Base-by-base conservation (phyloP, 2,329 filamentous ascomycete genomes). In the Grosmannia serpens region DNA sequence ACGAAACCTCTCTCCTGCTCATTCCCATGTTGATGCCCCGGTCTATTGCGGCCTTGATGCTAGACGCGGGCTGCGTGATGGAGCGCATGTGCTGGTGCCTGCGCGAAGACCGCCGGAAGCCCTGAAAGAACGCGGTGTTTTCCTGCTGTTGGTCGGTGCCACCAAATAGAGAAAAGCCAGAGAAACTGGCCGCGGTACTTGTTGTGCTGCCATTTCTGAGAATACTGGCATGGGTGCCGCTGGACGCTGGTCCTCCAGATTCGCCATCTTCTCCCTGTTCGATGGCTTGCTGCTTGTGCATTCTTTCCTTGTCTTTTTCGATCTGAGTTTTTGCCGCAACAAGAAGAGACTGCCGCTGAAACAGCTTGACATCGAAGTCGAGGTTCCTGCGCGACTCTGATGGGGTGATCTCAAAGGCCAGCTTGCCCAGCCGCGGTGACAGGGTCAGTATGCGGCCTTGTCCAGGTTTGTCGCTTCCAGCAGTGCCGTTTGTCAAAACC, bases 281-380 rank as follows among this genome's bases (percentile, higher is more conserved):
- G 20, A 6, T 4, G 3, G 26, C 13, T 9, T 44, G 53, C 15
- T 41, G 53, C 17, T 46, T 44, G 15, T n/a, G 24, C 41, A 52
- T 10, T n/a, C 13, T 15, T 29, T 52, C 41, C 38, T 54, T 24
- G 56, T 56, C 47, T n/a, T 20, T 41, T 10, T 59, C 58, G 8
- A 60, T 62, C 49, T 64, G 60, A 9, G 29, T 58, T 27, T 59
- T 60, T 22, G 62, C 62, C 15, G 62, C 62, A 27, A 60, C 41
- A 22, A 64, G 58, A 2, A 64, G 49, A 1, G 62, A 64, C 44
- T 64, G 61, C 1, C 62, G 60, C 38, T 64, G 62, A 35, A 64
- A 64, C 1, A 64, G 58, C 15, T 51, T 56, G n/a, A 58, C 60
- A 15, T 63, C 56, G 9, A 64, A 55, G 41, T 63, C 61, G 3